Evolutionary conservation across 2,329 filamentous ascomycete genomes (phyloP), one percentile per base, ranked within the genome.

Genomic region (Diaporthe velutina): DNA sequence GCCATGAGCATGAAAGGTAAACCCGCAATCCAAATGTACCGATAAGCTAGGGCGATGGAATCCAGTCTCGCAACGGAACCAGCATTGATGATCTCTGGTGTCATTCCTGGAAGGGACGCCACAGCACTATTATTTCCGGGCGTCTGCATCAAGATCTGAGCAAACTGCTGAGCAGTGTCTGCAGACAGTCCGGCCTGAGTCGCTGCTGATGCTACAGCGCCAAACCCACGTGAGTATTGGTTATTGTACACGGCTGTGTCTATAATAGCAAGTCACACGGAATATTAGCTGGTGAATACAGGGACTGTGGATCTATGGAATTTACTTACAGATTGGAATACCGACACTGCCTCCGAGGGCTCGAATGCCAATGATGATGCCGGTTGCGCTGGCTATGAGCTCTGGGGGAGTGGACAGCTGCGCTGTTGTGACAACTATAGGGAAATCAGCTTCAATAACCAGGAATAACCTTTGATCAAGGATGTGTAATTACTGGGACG

Each of bases 321-420:
- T 13, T 40, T 1, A 6, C 60, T 33, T n/a, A 64, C 60, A 64
- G 17, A 64, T 64, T 15, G 60, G 60, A 33, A 64, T 64, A 12
- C 60, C 60, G 3, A 64, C 60, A 30, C 60, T 64, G 15, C 60
- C 60, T 45, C 60, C 60, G 2, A 64, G 25, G 4, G 60, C 60
- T 33, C 60, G 60, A 33, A 48, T 48, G 40, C 60, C 60, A 7
- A 64, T 64, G 10, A 64, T 64, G 25, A 64, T 64, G 10, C 60
- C 60, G 17, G 60, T 64, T 30, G 60, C 60, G 40, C 60, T 64
- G 19, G 60, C 60, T 28, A 64, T 64, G 60, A 64, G 60, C 19
- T 64, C 60, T 2, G 60, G 60, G 3, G 60, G 60, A 33, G 60
- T 64, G 2, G 60, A 64, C 4, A 64, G 19, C n/a, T 64, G 60